Percentiles rank a stretch among this genome's conserved stretches.
Evolutionary conservation across 73 alveolate genomes (phyloP).

Genomic region (Uronychia setigera): DNA sequence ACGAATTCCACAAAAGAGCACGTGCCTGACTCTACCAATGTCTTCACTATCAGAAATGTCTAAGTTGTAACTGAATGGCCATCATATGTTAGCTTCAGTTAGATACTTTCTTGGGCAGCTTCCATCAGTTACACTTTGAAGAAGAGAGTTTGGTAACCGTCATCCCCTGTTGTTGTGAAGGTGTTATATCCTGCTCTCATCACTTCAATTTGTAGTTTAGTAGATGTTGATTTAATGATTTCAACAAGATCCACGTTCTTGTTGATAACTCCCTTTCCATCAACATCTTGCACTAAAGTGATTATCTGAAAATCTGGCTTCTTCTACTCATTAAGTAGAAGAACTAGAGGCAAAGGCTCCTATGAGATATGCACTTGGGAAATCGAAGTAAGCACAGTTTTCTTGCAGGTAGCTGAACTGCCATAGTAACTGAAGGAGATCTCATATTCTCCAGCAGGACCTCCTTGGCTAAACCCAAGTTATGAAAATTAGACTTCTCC

Average conservation of each 20-base stretch:
- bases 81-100: background rate
- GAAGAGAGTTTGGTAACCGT: background rate
- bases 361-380: too few species aligned
- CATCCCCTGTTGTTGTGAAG: background rate
- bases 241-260: background rate
- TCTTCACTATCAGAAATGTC: background rate
- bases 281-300: background rate
- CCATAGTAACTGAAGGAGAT: background rate
- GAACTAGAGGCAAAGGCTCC: background rate
- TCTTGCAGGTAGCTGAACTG: background rate
- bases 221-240: background rate
- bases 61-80: background rate
- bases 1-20: background rate
- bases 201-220: background rate
- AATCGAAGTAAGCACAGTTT: background rate
- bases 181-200: background rate
- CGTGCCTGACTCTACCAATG: background rate
- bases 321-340: background rate
- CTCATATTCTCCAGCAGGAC: slow-evolving; percentile 3
- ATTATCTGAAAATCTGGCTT: background rate
- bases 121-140: background rate
- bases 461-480: background rate
- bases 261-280: background rate
- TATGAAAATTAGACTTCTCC: background rate
- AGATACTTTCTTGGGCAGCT: background rate